Conservation (phyloP, 2,329 filamentous ascomycete genomes). For the Colletotrichum noveboracense region DNA sequence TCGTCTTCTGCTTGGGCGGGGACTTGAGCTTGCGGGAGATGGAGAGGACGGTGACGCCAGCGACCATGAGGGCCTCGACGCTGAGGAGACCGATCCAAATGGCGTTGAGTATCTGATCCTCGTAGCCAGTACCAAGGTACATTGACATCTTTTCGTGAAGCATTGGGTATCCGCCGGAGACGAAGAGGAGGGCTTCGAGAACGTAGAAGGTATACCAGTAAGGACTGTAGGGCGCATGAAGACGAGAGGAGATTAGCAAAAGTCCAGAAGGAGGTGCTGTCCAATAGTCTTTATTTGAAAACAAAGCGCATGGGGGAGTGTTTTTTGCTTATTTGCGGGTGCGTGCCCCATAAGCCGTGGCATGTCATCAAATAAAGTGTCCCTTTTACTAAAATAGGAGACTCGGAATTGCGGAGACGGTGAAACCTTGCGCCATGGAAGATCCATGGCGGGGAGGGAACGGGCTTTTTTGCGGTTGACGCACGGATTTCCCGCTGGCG, state of each 20-base stretch:
- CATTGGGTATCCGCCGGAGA: slow-evolving; percentile 26
- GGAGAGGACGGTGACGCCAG: slow-evolving; percentile 39
- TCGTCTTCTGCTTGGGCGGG: slow-evolving; percentile 21
- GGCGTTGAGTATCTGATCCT: slow-evolving; percentile 47
- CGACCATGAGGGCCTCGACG: slow-evolving; percentile 49
- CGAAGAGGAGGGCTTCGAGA: slow-evolving; percentile 23
- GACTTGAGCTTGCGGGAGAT: slow-evolving; percentile 30
- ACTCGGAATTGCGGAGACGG: slow-evolving; percentile 1
- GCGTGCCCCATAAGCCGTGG: background rate
- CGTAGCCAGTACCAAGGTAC: slow-evolving; percentile 34
- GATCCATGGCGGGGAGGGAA: slow-evolving; percentile 2
- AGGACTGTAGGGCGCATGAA: background rate
- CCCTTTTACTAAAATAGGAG: background rate
- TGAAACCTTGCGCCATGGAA: slow-evolving; percentile 15
- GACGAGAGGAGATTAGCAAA: background rate
- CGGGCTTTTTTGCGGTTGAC: background rate
- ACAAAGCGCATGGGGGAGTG: background rate
- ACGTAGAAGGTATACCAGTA: slow-evolving; percentile 27
- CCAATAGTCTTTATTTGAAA: background rate
- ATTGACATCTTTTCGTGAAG: slow-evolving; percentile 30
- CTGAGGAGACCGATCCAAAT: slow-evolving; percentile 53
- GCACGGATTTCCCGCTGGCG: background rate
- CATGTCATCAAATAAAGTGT: background rate
- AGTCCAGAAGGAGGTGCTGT: background rate
- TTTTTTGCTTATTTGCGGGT: background rate